Evolutionary conservation across 495 filamentous ascomycete species (phyloP).

Genomic region (Filosporella fistucella): DNA sequence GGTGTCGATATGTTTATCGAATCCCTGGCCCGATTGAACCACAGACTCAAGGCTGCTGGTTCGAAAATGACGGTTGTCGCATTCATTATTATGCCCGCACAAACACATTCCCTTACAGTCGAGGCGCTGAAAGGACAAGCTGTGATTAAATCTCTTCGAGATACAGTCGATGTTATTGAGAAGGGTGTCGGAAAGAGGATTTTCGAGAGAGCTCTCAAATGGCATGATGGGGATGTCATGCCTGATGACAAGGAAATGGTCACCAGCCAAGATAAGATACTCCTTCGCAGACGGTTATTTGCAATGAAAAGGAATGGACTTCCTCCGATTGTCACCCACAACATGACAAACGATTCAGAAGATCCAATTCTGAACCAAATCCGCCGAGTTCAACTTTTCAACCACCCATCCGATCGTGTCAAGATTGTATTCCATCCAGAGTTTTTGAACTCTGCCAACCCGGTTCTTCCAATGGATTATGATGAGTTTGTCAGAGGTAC

Average conservation of each 20-base stretch:
- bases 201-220: slow-evolving; percentile 87
- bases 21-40: slow-evolving; percentile 88
- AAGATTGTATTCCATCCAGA: slow-evolving; percentile 98
- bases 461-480: slow-evolving; percentile 92
- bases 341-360: slow-evolving; percentile 92
- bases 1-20: slow-evolving; percentile 99
- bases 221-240: slow-evolving; percentile 89
- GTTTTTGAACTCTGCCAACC: slow-evolving; percentile 93
- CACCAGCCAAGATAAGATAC: slow-evolving; percentile 84
- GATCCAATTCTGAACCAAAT: slow-evolving; percentile 97
- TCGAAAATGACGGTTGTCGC: slow-evolving; percentile 97
- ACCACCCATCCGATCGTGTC: slow-evolving; percentile 89
- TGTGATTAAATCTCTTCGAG: slow-evolving; percentile 90
- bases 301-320: slow-evolving; percentile 90
- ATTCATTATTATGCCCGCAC: slow-evolving; percentile 98
- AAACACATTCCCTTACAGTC: slow-evolving; percentile 93
- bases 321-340: slow-evolving; percentile 98
- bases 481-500: slow-evolving; percentile 98
- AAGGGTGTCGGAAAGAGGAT: slow-evolving; percentile 85
- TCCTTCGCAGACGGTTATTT: slow-evolving; percentile 86
- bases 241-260: slow-evolving; percentile 96
- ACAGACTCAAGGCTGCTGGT: slow-evolving; percentile 75
- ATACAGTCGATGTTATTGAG: slow-evolving; percentile 88
- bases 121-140: slow-evolving; percentile 96
- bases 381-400: slow-evolving; percentile 93